phyloP scores from a whole-genome alignment of 116 monocot genomes.

The Papilionanthe hybrid region DNA sequence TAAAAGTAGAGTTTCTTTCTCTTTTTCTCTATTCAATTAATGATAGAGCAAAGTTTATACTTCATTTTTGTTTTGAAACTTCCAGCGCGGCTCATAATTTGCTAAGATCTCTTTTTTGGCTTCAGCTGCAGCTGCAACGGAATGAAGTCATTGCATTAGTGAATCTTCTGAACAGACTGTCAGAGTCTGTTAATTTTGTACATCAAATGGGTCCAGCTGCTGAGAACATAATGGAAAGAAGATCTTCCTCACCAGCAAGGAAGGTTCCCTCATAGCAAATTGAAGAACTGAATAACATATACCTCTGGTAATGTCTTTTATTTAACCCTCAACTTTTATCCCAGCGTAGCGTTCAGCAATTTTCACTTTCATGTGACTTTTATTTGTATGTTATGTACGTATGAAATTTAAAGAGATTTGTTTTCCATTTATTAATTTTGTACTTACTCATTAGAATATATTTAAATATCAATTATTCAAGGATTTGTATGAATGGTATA shows the following conservation, averaged over 20 bases:
- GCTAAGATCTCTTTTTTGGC: background rate
- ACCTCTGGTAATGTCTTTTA: background rate
- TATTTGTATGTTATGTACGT: background rate
- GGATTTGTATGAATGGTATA: no score
- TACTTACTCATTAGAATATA: no score
- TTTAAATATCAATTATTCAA: no score
- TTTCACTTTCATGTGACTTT: background rate
- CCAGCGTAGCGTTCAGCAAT: no score
- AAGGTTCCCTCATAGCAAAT: constrained; percentile 7
- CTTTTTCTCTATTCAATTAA: no score
- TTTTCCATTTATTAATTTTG: no score
- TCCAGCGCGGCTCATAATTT: background rate
- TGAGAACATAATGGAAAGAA: constrained; percentile 25
- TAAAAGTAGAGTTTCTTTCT: no score
- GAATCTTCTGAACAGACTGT: constrained; percentile 84
- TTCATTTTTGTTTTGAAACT: background rate
- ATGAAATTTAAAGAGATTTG: background rate
- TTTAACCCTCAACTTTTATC: no score
- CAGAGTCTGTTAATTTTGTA: constrained; percentile 81
- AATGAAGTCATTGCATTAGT: constrained; percentile 96
- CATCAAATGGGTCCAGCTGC: constrained; percentile 43
- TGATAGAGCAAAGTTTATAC: no score
- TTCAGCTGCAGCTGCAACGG: constrained; percentile 76
- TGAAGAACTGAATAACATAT: background rate
- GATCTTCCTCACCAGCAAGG: constrained; percentile 1